Evolutionary conservation across 805 yeast species (phyloP).

Genomic region (Saturnispora kantuleensis): DNA sequence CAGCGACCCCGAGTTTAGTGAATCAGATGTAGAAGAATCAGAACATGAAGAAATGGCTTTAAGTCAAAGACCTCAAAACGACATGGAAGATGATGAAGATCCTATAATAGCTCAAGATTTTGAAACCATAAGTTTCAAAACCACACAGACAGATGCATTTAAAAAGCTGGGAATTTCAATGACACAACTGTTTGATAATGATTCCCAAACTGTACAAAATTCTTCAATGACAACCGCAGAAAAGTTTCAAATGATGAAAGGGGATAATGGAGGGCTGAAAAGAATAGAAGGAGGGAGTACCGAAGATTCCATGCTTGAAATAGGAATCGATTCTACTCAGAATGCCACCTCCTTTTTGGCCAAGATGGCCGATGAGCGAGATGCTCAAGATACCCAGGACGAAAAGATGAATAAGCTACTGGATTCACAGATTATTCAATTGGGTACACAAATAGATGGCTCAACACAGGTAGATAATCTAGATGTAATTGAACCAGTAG

Average conservation of each 20-base stretch:
- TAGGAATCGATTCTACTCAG: background rate
- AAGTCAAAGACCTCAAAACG: background rate
- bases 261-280: constrained; percentile 3
- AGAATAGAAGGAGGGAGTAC: background rate
- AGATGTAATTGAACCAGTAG: constrained; percentile 5
- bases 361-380: constrained; percentile 5
- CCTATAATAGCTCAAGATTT: background rate
- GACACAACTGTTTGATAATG: constrained; percentile 18
- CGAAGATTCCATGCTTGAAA: constrained; percentile 1
- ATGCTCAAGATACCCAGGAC: background rate
- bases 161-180: constrained; percentile 18
- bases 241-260: constrained; percentile 15
- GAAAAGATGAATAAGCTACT: background rate
- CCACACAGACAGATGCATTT: constrained; percentile 11
- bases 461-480: constrained; percentile 1
- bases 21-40: constrained; percentile 5
- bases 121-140: constrained; percentile 11
- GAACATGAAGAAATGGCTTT: too few relatives aligned
- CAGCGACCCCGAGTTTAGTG: constrained; percentile 26
- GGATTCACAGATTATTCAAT: constrained; percentile 2
- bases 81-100: background rate
- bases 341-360: background rate
- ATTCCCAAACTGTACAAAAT: constrained; percentile 12
- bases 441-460: constrained; percentile 4
- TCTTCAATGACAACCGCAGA: constrained; percentile 8